These are phyloP conservation scores for Curvularia eragrostidis DNA, from an alignment of 2,329 filamentous ascomycete species.

Conservation along the genomic window DNA sequence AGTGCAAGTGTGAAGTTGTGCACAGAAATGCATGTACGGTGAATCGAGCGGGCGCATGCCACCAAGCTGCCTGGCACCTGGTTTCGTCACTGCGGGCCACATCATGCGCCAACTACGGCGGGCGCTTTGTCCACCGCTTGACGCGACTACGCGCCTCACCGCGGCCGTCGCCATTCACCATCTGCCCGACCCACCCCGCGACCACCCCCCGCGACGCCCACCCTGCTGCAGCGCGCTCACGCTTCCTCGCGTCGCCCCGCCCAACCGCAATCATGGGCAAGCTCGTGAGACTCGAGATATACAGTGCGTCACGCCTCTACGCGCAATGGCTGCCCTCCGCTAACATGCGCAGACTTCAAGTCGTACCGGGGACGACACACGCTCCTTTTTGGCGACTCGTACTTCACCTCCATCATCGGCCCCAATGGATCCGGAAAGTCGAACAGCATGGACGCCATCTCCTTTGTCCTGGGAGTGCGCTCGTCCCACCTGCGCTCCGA, in stretches of 20 bases:
- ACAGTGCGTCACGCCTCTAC: conserved; percentile 66
- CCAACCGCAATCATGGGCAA: conserved; percentile 75
- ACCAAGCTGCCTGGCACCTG: conserved; percentile 1
- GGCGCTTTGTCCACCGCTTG: conserved; percentile 15
- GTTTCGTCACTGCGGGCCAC: conserved; percentile 35
- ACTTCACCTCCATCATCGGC: conserved; percentile 98
- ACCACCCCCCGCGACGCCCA: conserved; percentile 8
- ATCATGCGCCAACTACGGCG: conserved; percentile 32
- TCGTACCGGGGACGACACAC: conserved; percentile 98
- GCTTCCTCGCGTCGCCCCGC: conserved; percentile 7
- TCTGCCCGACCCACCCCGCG: conserved; percentile 10
- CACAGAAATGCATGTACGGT: background rate
- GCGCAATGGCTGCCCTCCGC: conserved; percentile 18
- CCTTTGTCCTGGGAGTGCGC: conserved; percentile 97
- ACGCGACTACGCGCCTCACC: conserved; percentile 26
- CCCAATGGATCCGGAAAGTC: conserved; percentile 99
- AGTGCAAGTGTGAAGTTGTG: background rate
- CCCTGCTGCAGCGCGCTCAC: conserved; percentile 22
- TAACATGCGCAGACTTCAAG: conserved; percentile 79
- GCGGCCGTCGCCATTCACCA: conserved; percentile 6
- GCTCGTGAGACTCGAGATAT: conserved; percentile 91
- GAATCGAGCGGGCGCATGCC: background rate
- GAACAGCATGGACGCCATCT: conserved; percentile 99
- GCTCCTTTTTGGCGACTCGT: conserved; percentile 94
- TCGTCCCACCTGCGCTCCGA: conserved; percentile 96